Evolutionary conservation across 2,329 filamentous ascomycete species (phyloP).

Genomic region (Annulohypoxylon truncatum): DNA sequence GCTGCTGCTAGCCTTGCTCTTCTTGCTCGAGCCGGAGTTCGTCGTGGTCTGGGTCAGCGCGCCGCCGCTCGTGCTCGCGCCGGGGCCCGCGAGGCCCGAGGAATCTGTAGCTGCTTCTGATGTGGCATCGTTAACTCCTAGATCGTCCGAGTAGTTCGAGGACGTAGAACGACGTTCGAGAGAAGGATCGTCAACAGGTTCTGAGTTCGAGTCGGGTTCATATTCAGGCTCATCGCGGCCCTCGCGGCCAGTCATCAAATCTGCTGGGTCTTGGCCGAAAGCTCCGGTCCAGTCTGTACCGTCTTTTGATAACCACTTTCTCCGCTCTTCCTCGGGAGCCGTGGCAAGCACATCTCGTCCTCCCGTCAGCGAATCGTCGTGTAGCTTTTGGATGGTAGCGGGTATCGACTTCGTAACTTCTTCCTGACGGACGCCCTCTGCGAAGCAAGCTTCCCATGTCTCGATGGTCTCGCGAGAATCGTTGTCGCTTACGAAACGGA

Average conservation of each 20-base stretch:
- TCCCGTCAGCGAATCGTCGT: conserved; percentile 82
- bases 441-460: conserved; percentile 90
- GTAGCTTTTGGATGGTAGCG: conserved; percentile 76
- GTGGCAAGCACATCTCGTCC: conserved; percentile 84
- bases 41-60: conserved; percentile 43
- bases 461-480: conserved; percentile 93
- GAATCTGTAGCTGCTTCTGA: conserved; percentile 45
- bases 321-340: conserved; percentile 76
- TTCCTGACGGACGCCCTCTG: conserved; percentile 82
- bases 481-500: conserved; percentile 85
- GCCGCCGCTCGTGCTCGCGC: conserved; percentile 27
- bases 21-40: conserved; percentile 51
- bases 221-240: conserved; percentile 54
- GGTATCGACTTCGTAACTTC: conserved; percentile 80
- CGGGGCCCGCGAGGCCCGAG: conserved; percentile 21
- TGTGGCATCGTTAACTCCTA: conserved; percentile 55
- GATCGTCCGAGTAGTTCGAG: conserved; percentile 19
- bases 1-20: conserved; percentile 50
- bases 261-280: conserved; percentile 80
- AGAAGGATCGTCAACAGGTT: conserved; percentile 45
- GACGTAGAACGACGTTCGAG: conserved; percentile 50
- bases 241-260: conserved; percentile 53
- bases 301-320: conserved; percentile 81
- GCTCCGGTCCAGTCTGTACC: conserved; percentile 89
- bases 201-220: conserved; percentile 46